Base-by-base conservation (phyloP, 1,284 basidiomycete species). In the Mycena sp. region DNA sequence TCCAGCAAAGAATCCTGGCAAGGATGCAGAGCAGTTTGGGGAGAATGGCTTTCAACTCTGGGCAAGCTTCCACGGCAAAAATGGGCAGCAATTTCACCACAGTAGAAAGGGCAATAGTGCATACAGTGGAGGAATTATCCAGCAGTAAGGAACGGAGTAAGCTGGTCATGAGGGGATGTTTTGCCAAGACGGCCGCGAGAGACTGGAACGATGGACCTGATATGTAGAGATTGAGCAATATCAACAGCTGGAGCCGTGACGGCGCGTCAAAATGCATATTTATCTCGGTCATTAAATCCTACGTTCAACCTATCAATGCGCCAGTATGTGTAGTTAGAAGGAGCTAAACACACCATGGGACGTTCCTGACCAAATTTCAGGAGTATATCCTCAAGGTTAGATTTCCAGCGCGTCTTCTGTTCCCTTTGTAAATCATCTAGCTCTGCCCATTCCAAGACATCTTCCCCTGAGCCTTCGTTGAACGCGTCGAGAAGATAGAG, bases 401-500 rank as follows among this genome's bases (percentile, higher is more conserved):
- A 74, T 75, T 92, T 93, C 92, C 92, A 94, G 37, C 83, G 78
- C 23, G 81, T 79, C 68, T 83, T 82, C 70, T 80, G 83, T 55
- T 85, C 84, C 58, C 87, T 82, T 68, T 91, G 84, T 21, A 82
- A 81, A 66, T 83, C 80, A 68, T 87, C 85, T 57, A 92, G 76
- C 44, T 83, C 84, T 10, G 87, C 86, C 85, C 88, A 90, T 69
- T 93, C 92, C 26, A 93, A 72, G 25, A 89, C 82, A 73, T 93
- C 92, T 46, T 86, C 83, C 1, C 85, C 86, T 1, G 90, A 91
- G 32, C 83, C 85, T 71, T 92, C 91, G 69, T 90, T 90, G 71
- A 84, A 86, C 32, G 87, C 89, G 72, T 92, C 91, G 59, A 91
- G 77, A 16, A 94, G 81, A 72, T 92, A 93, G 19, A 91, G 79